Conservation (phyloP, 169 alveolate species). For the Cryptosporidium baileyi region DNA sequence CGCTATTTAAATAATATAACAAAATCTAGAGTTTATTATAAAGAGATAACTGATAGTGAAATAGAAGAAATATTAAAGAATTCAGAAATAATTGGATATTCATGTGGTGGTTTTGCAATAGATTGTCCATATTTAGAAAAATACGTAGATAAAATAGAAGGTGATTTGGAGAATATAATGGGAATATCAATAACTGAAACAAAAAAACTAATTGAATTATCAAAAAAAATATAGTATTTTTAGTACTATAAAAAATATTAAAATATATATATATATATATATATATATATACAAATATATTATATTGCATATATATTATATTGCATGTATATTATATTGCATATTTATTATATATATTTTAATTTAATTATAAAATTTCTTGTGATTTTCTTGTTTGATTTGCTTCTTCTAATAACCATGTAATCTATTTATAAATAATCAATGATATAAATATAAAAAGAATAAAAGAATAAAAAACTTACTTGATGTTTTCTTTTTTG, state of each 20-base stretch:
- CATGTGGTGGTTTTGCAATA: conserved; percentile 63
- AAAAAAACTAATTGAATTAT: conserved; percentile 7
- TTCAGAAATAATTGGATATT: conserved; percentile 37
- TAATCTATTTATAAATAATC: neutral
- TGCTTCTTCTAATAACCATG: conserved; percentile 64
- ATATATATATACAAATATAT: neutral
- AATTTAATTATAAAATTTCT: too few species aligned
- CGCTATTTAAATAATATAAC: neutral
- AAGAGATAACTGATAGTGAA: conserved; percentile 13
- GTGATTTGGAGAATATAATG: conserved; percentile 25
- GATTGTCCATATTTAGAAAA: conserved; percentile 43
- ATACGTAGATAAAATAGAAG: conserved; percentile 39
- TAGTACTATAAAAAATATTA: neutral
- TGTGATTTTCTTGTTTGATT: neutral
- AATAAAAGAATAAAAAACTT: neutral
- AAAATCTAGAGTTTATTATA: conserved; percentile 33
- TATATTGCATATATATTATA: neutral
- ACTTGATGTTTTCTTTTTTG: conserved; percentile 69
- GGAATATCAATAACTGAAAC: conserved; percentile 37
- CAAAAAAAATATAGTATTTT: neutral
- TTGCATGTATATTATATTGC: too few species aligned
- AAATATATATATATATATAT: neutral
- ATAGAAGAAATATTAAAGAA: neutral
- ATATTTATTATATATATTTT: neutral
- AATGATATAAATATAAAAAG: neutral